phyloP scores from a whole-genome alignment of 352 stramenopile genomes.

The Pythium folliculosum region DNA sequence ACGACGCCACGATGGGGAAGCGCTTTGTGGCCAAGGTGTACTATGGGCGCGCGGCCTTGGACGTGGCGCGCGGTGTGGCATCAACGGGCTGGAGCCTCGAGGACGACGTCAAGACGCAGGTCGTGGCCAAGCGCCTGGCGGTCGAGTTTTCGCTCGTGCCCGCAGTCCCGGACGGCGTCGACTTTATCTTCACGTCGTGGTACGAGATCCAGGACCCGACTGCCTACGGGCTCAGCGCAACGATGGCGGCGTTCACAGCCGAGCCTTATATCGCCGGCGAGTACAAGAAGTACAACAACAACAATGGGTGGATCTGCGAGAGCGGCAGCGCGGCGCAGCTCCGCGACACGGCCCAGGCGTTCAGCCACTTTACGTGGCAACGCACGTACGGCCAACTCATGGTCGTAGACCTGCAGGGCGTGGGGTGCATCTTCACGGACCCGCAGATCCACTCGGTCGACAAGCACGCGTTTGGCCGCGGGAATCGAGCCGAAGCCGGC shows the following conservation, averaged over 20 bases:
- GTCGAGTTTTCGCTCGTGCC: conserved; percentile 34
- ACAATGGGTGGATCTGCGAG: conserved; percentile 36
- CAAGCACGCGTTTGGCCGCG: conserved; percentile 24
- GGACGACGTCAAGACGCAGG: conserved; percentile 43
- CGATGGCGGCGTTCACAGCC: conserved; percentile 38
- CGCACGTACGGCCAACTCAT: conserved; percentile 37
- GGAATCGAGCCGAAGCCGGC: conserved; percentile 31
- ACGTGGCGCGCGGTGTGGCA: neutral
- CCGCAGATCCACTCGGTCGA: conserved; percentile 45
- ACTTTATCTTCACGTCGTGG: conserved; percentile 49
- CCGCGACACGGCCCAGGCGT: conserved; percentile 37
- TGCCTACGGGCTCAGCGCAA: conserved; percentile 8
- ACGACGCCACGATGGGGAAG: conserved; percentile 35
- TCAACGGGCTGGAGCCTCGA: conserved; percentile 5
- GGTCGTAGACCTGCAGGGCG: conserved; percentile 46
- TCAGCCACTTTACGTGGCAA: conserved; percentile 49
- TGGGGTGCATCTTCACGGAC: conserved; percentile 45
- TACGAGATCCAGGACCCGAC: conserved; percentile 35
- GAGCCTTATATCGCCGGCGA: conserved; percentile 40
- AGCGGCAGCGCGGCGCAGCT: neutral
- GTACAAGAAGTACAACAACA: conserved; percentile 59
- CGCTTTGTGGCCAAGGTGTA: conserved; percentile 45
- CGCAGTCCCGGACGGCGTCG: conserved; percentile 31
- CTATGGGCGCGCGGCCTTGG: conserved; percentile 24
- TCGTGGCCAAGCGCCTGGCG: conserved; percentile 40